Evolutionary conservation across 495 filamentous ascomycete species (phyloP), one percentile per base, ranked within the genome.

Genomic region (Trichoderma gamsii): DNA sequence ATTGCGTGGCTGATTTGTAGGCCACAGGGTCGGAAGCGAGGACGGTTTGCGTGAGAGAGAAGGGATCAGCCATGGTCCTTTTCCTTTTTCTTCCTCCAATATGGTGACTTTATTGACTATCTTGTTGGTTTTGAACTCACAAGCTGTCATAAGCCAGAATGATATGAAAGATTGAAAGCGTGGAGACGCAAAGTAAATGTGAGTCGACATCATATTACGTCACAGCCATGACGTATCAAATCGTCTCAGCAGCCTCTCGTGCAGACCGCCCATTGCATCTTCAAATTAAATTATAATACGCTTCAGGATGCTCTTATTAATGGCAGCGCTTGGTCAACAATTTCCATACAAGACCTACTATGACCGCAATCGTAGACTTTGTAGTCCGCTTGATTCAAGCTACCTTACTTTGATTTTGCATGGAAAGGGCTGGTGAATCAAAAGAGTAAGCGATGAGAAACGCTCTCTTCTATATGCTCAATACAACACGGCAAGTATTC

Each of bases 1-100:
- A 81, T 68, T 86, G 85, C 23, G 89, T 92, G 64, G 89, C 87
- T 16, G 75, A 73, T 21, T 77, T 76, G 73, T 86, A 84, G 67
- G 81, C 72, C 11, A 72, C 61, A 16, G 69, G 64, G 70, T 79
- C 74, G 18, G 72, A 76, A 25, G 76, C 71, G 68, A 87, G 78
- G 64, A 88, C 79, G 69, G 86, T 80, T 61, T 75, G 77, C 25
- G 85, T 85, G 25, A 89, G 76, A 16, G 82, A 83, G 70, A 70
- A 76, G 6, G 46, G 46, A 18, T 1, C n/a, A 25, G 56, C 23
- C 56, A 61, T 61, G 16, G 13, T 35, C 4, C n/a, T 12, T 16
- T 27, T 61, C 5, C 1, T 61, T 4, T 7, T 3, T 61, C 25
- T 16, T 16, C 11, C 27, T 23, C 9, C 11, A 27, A 21, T 23